Conservation (phyloP, 345 rosid species). For the Bretschneidera sinensis region DNA sequence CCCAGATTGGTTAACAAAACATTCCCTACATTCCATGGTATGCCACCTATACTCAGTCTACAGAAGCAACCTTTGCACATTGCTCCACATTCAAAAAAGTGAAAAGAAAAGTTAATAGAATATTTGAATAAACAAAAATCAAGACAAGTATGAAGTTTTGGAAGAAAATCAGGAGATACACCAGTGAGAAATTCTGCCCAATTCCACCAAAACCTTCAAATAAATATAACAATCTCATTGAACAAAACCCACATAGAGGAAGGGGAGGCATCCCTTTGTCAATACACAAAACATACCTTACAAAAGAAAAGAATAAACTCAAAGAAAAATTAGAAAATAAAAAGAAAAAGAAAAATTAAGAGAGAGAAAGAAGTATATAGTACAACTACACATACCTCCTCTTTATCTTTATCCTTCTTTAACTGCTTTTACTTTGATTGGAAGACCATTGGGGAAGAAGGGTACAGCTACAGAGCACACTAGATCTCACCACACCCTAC, state of each 20-base stretch:
- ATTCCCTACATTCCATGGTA: conserved; percentile 13
- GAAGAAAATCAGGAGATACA: too few species aligned
- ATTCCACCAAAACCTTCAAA: too few species aligned
- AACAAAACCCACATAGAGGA: too few species aligned
- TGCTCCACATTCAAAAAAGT: neutral
- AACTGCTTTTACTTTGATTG: conserved; percentile 36
- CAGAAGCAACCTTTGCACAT: conserved; percentile 4
- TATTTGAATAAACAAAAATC: too few species aligned
- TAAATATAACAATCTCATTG: too few species aligned
- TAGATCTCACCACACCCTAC: conserved; percentile 3
- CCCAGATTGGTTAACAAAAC: conserved; percentile 15
- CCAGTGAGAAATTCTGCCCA: too few species aligned
- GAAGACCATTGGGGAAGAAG: conserved; percentile 22
- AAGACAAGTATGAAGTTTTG: too few species aligned
- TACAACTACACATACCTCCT: conserved; percentile 17
- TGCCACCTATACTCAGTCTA: neutral
- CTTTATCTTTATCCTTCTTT: conserved; percentile 30
- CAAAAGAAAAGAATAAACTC: conserved; percentile 23
- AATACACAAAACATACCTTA: neutral
- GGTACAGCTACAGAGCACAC: conserved; percentile 13
- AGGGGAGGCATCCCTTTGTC: too few species aligned
- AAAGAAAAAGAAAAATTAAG: too few species aligned
- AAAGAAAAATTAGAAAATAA: neutral
- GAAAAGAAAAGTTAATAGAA: too few species aligned
- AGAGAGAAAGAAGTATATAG: conserved; percentile 15